These are phyloP conservation scores for Pythium angustatum DNA, from an alignment of 352 stramenopile genomes.

Conservation along the genomic window DNA sequence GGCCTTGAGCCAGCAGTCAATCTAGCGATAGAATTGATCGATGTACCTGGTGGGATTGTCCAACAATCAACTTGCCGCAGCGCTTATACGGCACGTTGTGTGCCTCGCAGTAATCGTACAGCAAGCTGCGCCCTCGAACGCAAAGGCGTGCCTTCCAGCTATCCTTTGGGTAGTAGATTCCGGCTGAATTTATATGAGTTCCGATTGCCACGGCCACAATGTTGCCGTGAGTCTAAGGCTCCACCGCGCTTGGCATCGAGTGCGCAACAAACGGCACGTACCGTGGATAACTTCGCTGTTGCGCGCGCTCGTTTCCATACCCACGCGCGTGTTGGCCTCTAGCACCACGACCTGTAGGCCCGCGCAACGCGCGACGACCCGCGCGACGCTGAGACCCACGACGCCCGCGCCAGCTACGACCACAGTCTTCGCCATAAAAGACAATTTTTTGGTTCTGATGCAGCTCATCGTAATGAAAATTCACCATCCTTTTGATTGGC, in stretches of 20 bases:
- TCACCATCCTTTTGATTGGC: too few species aligned
- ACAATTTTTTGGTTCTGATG: neutral
- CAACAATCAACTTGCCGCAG: constrained; percentile 97
- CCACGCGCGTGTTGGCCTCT: constrained; percentile 81
- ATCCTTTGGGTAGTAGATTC: constrained; percentile 92
- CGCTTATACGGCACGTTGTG: constrained; percentile 76
- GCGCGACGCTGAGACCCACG: constrained; percentile 74
- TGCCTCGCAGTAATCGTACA: constrained; percentile 93
- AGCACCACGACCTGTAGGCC: constrained; percentile 85
- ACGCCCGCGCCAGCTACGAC: constrained; percentile 75
- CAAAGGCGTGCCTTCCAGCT: constrained; percentile 93
- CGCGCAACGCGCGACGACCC: constrained; percentile 40
- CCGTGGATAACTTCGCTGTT: constrained; percentile 97
- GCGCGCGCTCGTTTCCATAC: constrained; percentile 86
- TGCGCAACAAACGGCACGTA: constrained; percentile 18
- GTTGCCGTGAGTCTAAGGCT: too few species aligned
- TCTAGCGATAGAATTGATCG: neutral
- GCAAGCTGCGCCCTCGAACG: constrained; percentile 78
- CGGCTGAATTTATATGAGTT: constrained; percentile 35
- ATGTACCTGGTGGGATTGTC: constrained; percentile 51
- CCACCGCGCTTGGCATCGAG: too few species aligned
- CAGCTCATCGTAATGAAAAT: constrained; percentile 12
- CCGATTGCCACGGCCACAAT: too few species aligned
- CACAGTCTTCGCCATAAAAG: constrained; percentile 53
- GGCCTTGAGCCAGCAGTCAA: too few species aligned